phyloP scores from a whole-genome alignment of 129 eudicot genomes.

The Dittrichia graveolens region DNA sequence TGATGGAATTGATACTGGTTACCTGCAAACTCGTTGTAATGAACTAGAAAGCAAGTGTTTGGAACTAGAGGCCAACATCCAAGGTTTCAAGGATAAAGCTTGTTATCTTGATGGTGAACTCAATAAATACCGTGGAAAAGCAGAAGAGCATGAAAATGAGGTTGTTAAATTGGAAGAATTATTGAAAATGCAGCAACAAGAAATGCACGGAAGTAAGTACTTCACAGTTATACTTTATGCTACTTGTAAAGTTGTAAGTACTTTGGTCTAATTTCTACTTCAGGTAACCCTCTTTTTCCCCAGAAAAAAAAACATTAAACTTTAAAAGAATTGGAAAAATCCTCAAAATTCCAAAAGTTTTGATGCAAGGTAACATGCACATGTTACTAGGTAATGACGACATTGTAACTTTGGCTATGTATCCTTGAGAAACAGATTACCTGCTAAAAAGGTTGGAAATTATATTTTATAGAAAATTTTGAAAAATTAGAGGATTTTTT shows the following conservation, averaged over 20 bases:
- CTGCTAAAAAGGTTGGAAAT: neutral
- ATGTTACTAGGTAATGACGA: slow-evolving; percentile 11
- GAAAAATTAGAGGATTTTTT: neutral
- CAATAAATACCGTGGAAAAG: slow-evolving; percentile 37
- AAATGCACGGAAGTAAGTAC: slow-evolving; percentile 40
- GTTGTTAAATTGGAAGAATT: slow-evolving; percentile 32
- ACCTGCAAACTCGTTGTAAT: slow-evolving; percentile 40
- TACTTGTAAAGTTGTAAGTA: neutral
- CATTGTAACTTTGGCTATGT: neutral
- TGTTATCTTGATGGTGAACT: slow-evolving; percentile 55
- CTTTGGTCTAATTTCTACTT: slow-evolving; percentile 12
- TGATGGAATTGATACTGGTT: slow-evolving; percentile 30
- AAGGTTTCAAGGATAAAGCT: slow-evolving; percentile 47
- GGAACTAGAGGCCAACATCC: slow-evolving; percentile 48
- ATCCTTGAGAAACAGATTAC: neutral
- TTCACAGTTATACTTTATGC: slow-evolving; percentile 16
- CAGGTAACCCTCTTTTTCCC: neutral
- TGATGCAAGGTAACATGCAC: neutral
- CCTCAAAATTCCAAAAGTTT: neutral
- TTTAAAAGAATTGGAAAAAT: neutral
- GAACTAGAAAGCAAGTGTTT: slow-evolving; percentile 53
- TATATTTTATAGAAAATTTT: neutral
- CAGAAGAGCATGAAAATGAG: slow-evolving; percentile 50
- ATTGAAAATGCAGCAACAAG: slow-evolving; percentile 30
- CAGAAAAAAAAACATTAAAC: neutral